Evolutionary conservation across 1,284 basidiomycete species (phyloP), one percentile per base, ranked within the genome.

Genomic region (Ustilago cynodontis): DNA sequence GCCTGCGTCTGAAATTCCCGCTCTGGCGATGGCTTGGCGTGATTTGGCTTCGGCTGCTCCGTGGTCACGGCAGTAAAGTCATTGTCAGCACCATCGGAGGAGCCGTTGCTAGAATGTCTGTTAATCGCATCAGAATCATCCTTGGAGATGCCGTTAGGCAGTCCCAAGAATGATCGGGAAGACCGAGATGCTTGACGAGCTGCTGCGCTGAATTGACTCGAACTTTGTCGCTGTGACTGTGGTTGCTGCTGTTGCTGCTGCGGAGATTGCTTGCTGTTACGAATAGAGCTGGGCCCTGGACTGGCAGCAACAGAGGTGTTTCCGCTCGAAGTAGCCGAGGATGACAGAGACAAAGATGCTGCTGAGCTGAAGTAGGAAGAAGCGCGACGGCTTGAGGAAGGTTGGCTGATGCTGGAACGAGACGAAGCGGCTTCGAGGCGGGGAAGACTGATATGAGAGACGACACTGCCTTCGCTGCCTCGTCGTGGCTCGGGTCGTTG

Each of bases 381-480:
- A 5, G 55, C 31, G 0, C 49, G 57, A 13, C 53, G 39, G 53
- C 58, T 49, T 16, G 58, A 54, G 22, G 45, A 13, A 18, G 52
- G 59, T 13, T 60, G 68, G 29, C 68, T 49, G 24, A 52, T 55
- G 35, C 45, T 59, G 22, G 28, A 54, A 14, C 26, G 43, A 13
- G 62, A 41, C 10, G 52, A 64, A 13, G 67, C 39, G 8, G 20
- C 16, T 31, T 70, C 56, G 18, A 54, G 50, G 20, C 59, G 37
- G 9, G 64, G 56, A 16, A 35, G 49, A 22, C 60, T 52, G 64
- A 49, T 47, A 37, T 53, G 51, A 20, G 70, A 64, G 11, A 63
- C 41, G 33, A 66, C 53, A 39, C 64, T 66, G 31, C 70, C 70
- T 41, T 72, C 70, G 51, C 70, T 72, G 31, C 59, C 64, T 41